Evolutionary conservation across 805 yeast species (phyloP), one percentile per base, ranked within the genome.

Genomic region (Wickerhamiella siamensis): DNA sequence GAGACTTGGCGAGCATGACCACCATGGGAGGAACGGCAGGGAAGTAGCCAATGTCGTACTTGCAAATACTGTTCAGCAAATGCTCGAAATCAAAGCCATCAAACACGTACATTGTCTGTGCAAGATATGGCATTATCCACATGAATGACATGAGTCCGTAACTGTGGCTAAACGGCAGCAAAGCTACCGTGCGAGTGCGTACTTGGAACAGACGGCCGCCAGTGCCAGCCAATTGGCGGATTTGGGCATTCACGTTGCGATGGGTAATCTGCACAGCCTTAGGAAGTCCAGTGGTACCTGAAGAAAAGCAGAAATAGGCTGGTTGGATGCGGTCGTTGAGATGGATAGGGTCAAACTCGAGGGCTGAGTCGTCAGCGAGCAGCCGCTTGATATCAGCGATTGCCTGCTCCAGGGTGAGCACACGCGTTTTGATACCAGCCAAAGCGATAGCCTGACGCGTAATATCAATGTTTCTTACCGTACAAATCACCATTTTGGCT

Each of bases 231-330:
- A 39, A 42, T 42, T 50, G 54, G 10, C 42, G 45, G 12, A 63
- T 51, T 39, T 63, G 63, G 16, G 67, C 55, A 9, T 61, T 63
- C 15, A 71, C 64, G 44, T 74, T 75, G 34, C 57, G 58, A 48
- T 79, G 83, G 22, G 71, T 66, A 46, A 77, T 61, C 21, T 74
- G 72, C 24, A 77, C 86, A 54, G 87, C 87, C 61, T 80, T 80
- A 46, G 87, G 82, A 33, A 75, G 71, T 44, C 87, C 86, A n/a
- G 57, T 54, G 27, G 60, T 53, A 2, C 57, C 56, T 3, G 53
- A 51, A 15, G 54, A 52, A 36, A 53, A 49, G 38, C 51, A 47
- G 39, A 47, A 49, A 36, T 50, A 51, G 12, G 55, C 56, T 18
- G 36, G 43, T 27, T 44, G 44, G 10, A 31, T 20, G 16, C 17